These are phyloP conservation scores for Pichia californica DNA, from an alignment of 805 yeast species.

Conservation along the genomic window DNA sequence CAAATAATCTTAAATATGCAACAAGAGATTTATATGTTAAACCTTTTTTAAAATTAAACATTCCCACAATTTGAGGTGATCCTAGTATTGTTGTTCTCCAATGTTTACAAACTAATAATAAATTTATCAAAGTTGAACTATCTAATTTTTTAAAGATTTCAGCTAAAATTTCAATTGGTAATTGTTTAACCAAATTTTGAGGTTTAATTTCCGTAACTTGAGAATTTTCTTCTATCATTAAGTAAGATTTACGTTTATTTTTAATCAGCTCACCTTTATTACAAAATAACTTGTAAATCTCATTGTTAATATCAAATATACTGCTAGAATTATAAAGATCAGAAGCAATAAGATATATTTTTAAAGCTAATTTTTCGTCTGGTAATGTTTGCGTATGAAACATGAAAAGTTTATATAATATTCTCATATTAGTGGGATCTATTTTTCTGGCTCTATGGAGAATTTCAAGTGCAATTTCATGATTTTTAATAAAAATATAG, in stretches of 20 bases:
- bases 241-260: background rate
- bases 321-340: background rate
- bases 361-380: constrained; percentile 11
- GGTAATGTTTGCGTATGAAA: constrained; percentile 2
- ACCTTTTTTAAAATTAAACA: constrained; percentile 1
- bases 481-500: background rate
- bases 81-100: constrained; percentile 11
- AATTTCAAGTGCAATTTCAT: background rate
- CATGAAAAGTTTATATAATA: constrained; percentile 3
- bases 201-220: background rate
- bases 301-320: background rate
- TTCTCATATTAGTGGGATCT: constrained; percentile 7
- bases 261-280: background rate
- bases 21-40: constrained; percentile 4
- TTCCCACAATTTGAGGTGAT: constrained; percentile 9
- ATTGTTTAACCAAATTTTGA: constrained; percentile 7
- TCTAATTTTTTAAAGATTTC: constrained; percentile 7
- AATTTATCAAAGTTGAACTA: constrained; percentile 2
- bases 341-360: background rate
- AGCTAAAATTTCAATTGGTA: constrained; percentile 10
- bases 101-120: constrained; percentile 10
- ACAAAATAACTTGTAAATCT: background rate
- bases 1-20: constrained; percentile 9
- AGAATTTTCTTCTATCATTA: background rate
- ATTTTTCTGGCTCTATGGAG: constrained; percentile 2